Conservation (phyloP, 305 asterid species). For the Fraxinus angustifolia region DNA sequence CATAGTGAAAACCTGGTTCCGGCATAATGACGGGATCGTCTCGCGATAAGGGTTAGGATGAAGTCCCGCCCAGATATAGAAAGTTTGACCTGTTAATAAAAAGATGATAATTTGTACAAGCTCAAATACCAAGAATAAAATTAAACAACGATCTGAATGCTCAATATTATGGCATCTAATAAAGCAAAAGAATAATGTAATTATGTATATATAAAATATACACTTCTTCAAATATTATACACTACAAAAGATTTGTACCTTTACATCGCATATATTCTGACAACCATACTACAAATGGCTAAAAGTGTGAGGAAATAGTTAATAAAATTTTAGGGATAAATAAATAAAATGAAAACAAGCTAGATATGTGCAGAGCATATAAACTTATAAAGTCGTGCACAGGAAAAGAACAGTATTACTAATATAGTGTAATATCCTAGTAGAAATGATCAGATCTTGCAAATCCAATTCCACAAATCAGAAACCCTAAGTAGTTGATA, state of each 20-base stretch:
- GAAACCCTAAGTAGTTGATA: slow-evolving; percentile 21
- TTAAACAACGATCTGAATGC: neutral
- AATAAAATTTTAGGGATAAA: slow-evolving; percentile 5
- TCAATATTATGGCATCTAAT: neutral
- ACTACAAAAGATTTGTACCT: neutral
- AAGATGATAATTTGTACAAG: neutral
- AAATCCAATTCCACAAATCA: neutral
- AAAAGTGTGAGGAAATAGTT: neutral
- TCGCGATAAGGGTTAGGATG: slow-evolving; percentile 71
- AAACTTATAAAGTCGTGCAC: neutral
- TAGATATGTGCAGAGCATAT: neutral
- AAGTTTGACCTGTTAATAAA: slow-evolving; percentile 55
- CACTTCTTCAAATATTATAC: neutral
- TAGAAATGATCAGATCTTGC: neutral
- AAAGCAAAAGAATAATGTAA: neutral
- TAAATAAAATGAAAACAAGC: neutral
- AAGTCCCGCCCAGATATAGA: slow-evolving; percentile 55
- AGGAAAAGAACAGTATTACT: neutral
- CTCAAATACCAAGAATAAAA: neutral
- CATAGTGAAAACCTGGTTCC: slow-evolving; percentile 72
- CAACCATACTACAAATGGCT: neutral
- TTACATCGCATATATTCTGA: neutral
- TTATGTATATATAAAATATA: neutral
- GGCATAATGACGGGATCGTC: slow-evolving; percentile 95
- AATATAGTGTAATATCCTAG: neutral